A percentile compares a stretch with the other conserved stretches of the same genome.
Conservation (phyloP, 2,329 filamentous ascomycete genomes). For the Aschersonia sp. region DNA sequence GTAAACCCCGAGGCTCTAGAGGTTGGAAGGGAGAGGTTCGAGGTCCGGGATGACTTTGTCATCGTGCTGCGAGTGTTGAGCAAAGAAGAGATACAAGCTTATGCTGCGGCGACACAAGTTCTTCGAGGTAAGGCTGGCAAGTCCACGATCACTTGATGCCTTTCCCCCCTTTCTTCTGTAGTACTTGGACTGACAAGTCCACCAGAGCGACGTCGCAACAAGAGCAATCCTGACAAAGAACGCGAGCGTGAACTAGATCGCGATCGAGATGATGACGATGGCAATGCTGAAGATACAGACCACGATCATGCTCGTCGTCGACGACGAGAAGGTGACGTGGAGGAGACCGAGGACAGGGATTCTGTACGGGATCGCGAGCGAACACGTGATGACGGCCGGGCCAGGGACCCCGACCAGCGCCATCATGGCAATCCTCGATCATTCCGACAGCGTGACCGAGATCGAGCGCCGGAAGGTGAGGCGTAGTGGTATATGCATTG, state of each 20-base stretch:
- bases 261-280: conserved; percentile 3
- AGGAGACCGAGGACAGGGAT: not conserved
- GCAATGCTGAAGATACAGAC: conserved; percentile 8
- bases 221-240: conserved; percentile 8
- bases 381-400: conserved; percentile 6
- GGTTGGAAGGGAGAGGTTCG: conserved; percentile 77
- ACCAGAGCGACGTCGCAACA: conserved; percentile 17
- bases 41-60: conserved; percentile 84
- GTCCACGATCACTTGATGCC: too few species aligned
- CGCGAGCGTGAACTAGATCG: not conserved
- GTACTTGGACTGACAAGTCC: too few species aligned
- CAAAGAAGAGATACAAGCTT: conserved; percentile 79
- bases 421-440: conserved; percentile 9
- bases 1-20: conserved; percentile 83
- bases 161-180: too few species aligned
- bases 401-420: not conserved
- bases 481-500: too few species aligned
- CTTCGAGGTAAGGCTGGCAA: conserved; percentile 50
- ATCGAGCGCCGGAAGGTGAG: not conserved
- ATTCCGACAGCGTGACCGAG: conserved; percentile 5
- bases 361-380: not conserved
- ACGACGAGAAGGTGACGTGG: conserved; percentile 9
- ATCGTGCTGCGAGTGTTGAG: conserved; percentile 81
- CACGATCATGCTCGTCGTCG: conserved; percentile 6
- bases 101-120: conserved; percentile 67